Conservation (phyloP, 495 filamentous ascomycete species). For the Collariella sp. region DNA sequence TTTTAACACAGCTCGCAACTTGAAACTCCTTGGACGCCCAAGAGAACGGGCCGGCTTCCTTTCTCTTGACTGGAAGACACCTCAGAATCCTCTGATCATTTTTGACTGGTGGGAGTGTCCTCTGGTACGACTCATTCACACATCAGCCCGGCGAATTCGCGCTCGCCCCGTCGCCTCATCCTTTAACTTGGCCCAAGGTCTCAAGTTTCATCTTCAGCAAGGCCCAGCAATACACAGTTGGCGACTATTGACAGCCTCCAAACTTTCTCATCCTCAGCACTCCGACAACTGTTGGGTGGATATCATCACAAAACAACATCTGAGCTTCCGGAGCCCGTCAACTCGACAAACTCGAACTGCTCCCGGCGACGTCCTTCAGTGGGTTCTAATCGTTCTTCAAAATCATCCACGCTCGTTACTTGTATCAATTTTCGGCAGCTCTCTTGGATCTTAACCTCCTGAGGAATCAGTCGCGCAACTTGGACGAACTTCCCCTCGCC, state of each 20-base stretch:
- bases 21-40: conserved; percentile 14
- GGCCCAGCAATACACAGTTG: not conserved
- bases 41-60: conserved; percentile 7
- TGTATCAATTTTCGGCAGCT: not conserved
- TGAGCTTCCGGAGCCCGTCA: no score
- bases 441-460: not conserved
- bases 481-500: conserved; percentile 10
- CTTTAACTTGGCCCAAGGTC: conserved; percentile 1
- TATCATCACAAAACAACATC: no score
- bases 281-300: no score
- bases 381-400: not conserved
- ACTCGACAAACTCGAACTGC: no score
- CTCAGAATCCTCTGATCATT: conserved; percentile 24
- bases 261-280: not conserved
- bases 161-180: conserved; percentile 11
- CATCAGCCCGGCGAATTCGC: conserved; percentile 13
- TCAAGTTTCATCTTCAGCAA: conserved; percentile 25
- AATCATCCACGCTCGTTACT: no score
- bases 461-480: conserved; percentile 11
- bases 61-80: conserved; percentile 7
- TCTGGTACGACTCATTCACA: conserved; percentile 21
- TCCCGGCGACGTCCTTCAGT: not conserved
- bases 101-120: conserved; percentile 23
- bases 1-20: conserved; percentile 8
- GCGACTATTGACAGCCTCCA: no score